A percentile compares a stretch with the other conserved stretches of the same genome.
These are phyloP conservation scores for Cyathus striatus DNA, from an alignment of 768 basidiomycete genomes.

Conservation along the genomic window DNA sequence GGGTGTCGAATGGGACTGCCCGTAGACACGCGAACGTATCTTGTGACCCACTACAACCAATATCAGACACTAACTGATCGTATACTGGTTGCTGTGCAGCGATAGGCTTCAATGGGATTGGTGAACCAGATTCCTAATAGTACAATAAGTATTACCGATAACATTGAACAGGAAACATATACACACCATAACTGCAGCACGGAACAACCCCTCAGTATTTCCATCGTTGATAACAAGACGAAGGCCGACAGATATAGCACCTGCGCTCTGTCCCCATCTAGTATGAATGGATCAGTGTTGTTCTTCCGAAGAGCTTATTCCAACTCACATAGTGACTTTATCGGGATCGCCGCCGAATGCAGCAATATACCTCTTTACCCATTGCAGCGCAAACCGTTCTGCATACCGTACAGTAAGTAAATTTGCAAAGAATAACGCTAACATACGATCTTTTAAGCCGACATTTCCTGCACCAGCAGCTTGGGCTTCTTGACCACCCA, in stretches of 20 bases:
- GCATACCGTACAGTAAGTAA: neutral
- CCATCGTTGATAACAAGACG: conserved; percentile 12
- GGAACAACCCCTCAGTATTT: conserved; percentile 11
- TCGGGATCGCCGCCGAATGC: conserved; percentile 49
- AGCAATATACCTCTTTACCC: conserved; percentile 48
- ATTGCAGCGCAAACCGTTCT: conserved; percentile 44
- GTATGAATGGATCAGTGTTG: no score
- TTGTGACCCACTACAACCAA: conserved; percentile 17
- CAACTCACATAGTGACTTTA: conserved; percentile 35
- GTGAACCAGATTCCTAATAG: conserved; percentile 12
- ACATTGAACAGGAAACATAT: neutral
- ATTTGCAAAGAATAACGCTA: neutral
- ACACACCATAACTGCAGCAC: conserved; percentile 13
- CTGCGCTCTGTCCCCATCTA: conserved; percentile 39
- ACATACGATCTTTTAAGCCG: conserved; percentile 47
- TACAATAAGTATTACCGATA: no score
- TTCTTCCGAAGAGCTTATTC: neutral
- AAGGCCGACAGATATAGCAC: conserved; percentile 13
- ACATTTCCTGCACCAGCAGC: conserved; percentile 37
- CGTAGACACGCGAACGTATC: conserved; percentile 30
- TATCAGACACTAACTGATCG: conserved; percentile 22
- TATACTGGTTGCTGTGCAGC: conserved; percentile 6
- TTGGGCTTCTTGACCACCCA: conserved; percentile 31
- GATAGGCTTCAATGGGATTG: neutral
- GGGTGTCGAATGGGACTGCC: conserved; percentile 19